These are phyloP conservation scores for Urtica urens DNA, from an alignment of 306 rosid genomes.

Conservation along the genomic window DNA sequence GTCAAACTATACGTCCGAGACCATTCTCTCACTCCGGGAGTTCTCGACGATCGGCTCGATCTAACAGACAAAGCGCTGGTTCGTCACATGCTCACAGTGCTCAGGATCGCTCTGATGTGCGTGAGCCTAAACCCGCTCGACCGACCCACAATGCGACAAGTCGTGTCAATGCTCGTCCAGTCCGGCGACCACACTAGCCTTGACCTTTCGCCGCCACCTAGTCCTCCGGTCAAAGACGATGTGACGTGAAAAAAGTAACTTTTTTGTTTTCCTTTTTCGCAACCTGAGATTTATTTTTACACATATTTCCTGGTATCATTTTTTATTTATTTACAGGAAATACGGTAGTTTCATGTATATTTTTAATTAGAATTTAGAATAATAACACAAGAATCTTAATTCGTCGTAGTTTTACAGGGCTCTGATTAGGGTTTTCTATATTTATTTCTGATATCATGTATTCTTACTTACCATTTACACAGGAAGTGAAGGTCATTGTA, in stretches of 20 bases:
- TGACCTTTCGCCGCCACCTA: conserved; percentile 30
- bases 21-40: conserved; percentile 41
- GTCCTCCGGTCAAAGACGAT: conserved; percentile 32
- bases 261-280: conserved; percentile 18
- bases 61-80: conserved; percentile 43
- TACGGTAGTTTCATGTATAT: conserved; percentile 40
- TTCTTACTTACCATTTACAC: conserved; percentile 22
- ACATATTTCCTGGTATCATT: conserved; percentile 17
- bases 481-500: conserved; percentile 37
- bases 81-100: conserved; percentile 69
- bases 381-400: conserved; percentile 8
- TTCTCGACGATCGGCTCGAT: conserved; percentile 63
- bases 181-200: conserved; percentile 48
- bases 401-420: conserved; percentile 14
- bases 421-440: too few relatives aligned
- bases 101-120: conserved; percentile 72
- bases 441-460: conserved; percentile 20
- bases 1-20: conserved; percentile 40
- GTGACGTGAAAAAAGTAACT: conserved; percentile 17
- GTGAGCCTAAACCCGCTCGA: conserved; percentile 52
- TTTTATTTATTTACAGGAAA: conserved; percentile 19
- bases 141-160: conserved; percentile 76
- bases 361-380: conserved; percentile 26
- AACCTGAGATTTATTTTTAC: background rate
- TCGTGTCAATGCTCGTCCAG: conserved; percentile 71